Evolutionary conservation across 805 yeast genomes (phyloP).

Genomic region (Candida yuanshanica): DNA sequence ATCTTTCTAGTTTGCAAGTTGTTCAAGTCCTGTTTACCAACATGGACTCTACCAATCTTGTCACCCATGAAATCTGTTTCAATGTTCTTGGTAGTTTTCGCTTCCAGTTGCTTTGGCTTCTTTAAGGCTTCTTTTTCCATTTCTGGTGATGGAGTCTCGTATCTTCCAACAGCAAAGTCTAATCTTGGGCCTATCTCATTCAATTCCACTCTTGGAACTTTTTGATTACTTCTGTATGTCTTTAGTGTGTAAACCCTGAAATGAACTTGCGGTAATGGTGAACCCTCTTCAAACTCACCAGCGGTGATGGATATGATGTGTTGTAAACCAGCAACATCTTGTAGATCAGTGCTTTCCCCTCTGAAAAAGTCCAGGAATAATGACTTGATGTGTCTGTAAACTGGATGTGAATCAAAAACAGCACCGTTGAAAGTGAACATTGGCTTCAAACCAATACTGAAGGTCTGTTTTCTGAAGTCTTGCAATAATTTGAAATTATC

Average conservation of each 20-base stretch:
- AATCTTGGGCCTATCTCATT: conserved; percentile 95
- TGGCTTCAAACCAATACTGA: conserved; percentile 87
- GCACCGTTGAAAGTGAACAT: conserved; percentile 92
- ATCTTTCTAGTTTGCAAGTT: conserved; percentile 94
- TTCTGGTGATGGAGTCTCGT: conserved; percentile 76
- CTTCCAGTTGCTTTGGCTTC: conserved; percentile 75
- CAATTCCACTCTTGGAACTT: conserved; percentile 88
- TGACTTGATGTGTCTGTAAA: conserved; percentile 78
- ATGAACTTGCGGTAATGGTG: conserved; percentile 69
- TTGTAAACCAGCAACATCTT: conserved; percentile 94
- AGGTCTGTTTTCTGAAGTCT: conserved; percentile 78
- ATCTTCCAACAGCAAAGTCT: conserved; percentile 88
- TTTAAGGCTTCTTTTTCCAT: conserved; percentile 83
- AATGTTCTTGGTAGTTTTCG: conserved; percentile 83
- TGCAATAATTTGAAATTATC: conserved; percentile 63
- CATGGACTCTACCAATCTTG: conserved; percentile 92
- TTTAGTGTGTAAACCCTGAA: conserved; percentile 89
- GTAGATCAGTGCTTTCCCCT: conserved; percentile 72
- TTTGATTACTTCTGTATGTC: conserved; percentile 78
- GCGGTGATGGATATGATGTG: conserved; percentile 78
- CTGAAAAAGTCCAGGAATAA: conserved; percentile 86
- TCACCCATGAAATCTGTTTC: conserved; percentile 89
- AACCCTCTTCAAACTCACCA: conserved; percentile 67
- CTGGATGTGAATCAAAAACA: conserved; percentile 84
- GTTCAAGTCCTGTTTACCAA: conserved; percentile 89